Evolutionary conservation across 2,329 filamentous ascomycete genomes (phyloP).

Genomic region (Didymella pinodella): DNA sequence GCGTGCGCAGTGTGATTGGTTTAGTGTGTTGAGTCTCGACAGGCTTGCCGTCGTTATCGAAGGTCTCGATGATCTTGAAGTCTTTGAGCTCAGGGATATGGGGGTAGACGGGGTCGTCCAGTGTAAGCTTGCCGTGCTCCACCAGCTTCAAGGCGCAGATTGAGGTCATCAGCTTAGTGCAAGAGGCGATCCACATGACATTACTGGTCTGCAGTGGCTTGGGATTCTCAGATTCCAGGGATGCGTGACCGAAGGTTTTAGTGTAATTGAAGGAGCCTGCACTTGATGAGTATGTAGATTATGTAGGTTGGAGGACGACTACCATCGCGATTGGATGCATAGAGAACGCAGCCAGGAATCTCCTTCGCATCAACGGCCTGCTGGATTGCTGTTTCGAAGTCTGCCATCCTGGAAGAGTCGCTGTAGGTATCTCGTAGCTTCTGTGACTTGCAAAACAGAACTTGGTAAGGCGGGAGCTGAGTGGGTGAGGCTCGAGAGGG

Average conservation of each 20-base stretch:
- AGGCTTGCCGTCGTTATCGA: conserved; percentile 35
- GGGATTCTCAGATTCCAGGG: conserved; percentile 18
- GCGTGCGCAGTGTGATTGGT: conserved; percentile 45
- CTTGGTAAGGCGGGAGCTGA: not conserved
- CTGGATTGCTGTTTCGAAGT: conserved; percentile 34
- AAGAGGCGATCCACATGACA: conserved; percentile 51
- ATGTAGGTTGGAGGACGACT: not conserved
- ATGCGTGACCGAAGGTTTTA: conserved; percentile 46
- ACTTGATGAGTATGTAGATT: not conserved
- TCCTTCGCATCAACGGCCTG: conserved; percentile 29
- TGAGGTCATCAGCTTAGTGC: conserved; percentile 51
- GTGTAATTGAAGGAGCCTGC: conserved; percentile 40
- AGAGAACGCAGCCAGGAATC: conserved; percentile 34
- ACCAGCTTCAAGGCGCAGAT: conserved; percentile 48
- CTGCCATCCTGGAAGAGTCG: not conserved
- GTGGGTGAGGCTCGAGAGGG: not conserved
- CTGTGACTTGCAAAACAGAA: not conserved
- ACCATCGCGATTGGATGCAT: conserved; percentile 37
- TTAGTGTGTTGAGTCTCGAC: conserved; percentile 34
- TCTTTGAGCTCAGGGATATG: conserved; percentile 45
- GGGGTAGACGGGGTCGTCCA: conserved; percentile 45
- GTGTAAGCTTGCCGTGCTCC: conserved; percentile 41
- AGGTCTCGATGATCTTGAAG: conserved; percentile 36
- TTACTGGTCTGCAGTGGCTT: conserved; percentile 24
- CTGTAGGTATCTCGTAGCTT: not conserved